Evolutionary conservation across 441 rosid species (phyloP), one percentile per base, ranked within the genome.

Genomic region (Theobroma grandiflorum): DNA sequence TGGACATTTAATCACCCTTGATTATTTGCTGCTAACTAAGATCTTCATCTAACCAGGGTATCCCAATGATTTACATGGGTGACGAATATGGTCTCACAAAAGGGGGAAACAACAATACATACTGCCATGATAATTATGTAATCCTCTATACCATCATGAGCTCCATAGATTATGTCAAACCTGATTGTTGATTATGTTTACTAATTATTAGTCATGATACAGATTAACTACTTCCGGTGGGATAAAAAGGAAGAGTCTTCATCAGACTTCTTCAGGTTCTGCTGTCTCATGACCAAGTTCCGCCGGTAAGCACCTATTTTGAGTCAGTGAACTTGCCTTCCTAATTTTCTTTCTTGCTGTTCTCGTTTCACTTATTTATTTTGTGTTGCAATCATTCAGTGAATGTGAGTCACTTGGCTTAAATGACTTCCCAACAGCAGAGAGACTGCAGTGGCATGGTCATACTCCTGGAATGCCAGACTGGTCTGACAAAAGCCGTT

Each of bases 21-120:
- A 22, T 26, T 59, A 59, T 26, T 47, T 40, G 2, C 50, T 68
- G 62, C 77, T 59, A 50, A 79, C 49, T 74, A 12, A 84, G 82
- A 52, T 83, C 58, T 85, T 72, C 76, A 11, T 73, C 61, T 85
- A 52, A 75, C 63, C 89, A 96, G 99, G 99, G 99, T 74, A 96
- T 95, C 81, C 99, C 99, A 15, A 96, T 96, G 99, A 84, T 92
- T 76, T 85, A 87, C 84, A 95, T 92, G 99, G 99, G 98, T 47
- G 98, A 96, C 85, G 99, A 96, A 89, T 96, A 94, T 87, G 99
- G 99, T 53, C 99, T 93, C 84, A 93, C 98, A 6, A 96, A 94
- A 90, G 96, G 93, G 14, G 99, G 99, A 76, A 94, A 96, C 91
- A 96, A 94, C 91, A 96, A 94, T 78, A 90, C 98, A 3, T 96